Evolutionary conservation across 2,329 filamentous ascomycete species (phyloP), one percentile per base, ranked within the genome.

Genomic region (Colletotrichum sp.): DNA sequence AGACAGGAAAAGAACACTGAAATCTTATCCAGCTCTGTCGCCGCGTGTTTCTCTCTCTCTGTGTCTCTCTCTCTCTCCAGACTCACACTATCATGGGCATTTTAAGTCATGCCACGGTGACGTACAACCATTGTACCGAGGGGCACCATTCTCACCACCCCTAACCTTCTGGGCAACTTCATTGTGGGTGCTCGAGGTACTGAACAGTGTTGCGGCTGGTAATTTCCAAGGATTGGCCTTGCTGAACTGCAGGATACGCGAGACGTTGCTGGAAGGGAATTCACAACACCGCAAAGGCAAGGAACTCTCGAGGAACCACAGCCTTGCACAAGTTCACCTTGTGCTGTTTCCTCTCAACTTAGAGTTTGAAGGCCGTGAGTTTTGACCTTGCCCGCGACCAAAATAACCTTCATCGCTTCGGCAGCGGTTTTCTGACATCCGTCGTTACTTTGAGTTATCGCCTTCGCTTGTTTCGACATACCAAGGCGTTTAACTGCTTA

Each of bases 301-400:
- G 70, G 32, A 73, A 60, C 32, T 9, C 24, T 32, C 28, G 56
- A 68, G 34, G 70, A 73, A 75, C 73, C 66, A 32, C 28, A 64
- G 64, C 70, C 58, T 68, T 73, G 70, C 28, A 73, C 16, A 21
- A 38, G 73, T 75, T 75, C 64, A 66, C 69, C 64, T 55, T 67
- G 55, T 68, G 70, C 73, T 67, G 38, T 64, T 62, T 68, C 32
- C 60, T 64, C 73, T 52, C 64, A 73, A 73, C 32, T 68, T 73
- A 65, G 64, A 73, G 73, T 75, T 75, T 28, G 58, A 52, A 48
- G 12, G 32, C 70, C 6, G 73, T 9, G 26, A 58, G 64, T 68
- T 73, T 72, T 32, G 28, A 48, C 26, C 56, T 60, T 21, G 56
- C 32, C 28, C n/a, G 15, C 21, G 43, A 21, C 34, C 32, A 24